phyloP scores from a whole-genome alignment of 192 early-diverging fungal species.

The Backusella tarrabulga region DNA sequence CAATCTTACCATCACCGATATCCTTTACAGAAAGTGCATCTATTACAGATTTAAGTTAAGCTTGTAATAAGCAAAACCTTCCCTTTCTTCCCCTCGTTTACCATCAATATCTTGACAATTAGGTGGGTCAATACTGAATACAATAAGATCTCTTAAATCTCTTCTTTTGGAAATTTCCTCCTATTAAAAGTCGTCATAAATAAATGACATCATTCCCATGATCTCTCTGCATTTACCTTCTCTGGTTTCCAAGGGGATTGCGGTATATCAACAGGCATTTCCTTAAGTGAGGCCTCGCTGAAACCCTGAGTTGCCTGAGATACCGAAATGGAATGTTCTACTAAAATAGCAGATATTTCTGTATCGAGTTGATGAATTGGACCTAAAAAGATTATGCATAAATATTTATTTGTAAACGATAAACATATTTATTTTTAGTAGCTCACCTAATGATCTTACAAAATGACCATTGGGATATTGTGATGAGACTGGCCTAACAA shows the following conservation, averaged over 20 bases:
- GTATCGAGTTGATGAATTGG: constrained; percentile 64
- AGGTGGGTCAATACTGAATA: constrained; percentile 67
- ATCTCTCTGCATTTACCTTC: not conserved
- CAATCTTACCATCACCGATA: constrained; percentile 45
- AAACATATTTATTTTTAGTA: not conserved
- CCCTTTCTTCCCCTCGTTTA: not conserved
- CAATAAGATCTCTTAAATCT: constrained; percentile 37
- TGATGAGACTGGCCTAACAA: constrained; percentile 53
- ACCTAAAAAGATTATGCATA: constrained; percentile 27
- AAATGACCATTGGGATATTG: constrained; percentile 80
- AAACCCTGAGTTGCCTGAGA: constrained; percentile 73
- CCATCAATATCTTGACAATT: constrained; percentile 82
- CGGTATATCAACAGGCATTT: constrained; percentile 60
- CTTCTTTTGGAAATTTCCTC: constrained; percentile 41
- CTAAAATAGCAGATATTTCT: constrained; percentile 73
- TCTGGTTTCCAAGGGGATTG: constrained; percentile 55
- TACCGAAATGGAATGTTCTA: constrained; percentile 74
- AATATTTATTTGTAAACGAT: not conserved
- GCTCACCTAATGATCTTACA: constrained; percentile 55
- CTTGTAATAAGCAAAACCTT: not conserved
- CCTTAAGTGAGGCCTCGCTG: constrained; percentile 57
- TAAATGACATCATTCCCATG: not conserved
- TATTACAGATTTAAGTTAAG: constrained; percentile 9
- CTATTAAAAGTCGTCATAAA: not conserved
- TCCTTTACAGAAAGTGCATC: constrained; percentile 67